phyloP scores from a whole-genome alignment of 768 basidiomycete species.

The Trametes villosa region DNA sequence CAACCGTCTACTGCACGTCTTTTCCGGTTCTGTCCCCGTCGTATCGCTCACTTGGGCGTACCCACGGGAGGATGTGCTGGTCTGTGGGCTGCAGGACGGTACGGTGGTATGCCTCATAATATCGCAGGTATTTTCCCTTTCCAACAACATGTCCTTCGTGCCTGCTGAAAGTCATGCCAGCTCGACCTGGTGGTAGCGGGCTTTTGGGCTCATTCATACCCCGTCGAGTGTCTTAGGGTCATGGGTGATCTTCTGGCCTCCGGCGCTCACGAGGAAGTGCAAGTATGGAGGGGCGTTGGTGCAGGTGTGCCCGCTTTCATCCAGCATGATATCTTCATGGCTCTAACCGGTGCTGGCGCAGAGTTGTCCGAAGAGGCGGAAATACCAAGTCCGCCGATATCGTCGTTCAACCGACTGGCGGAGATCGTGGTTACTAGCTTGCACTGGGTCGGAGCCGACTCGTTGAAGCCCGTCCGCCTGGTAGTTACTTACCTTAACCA shows the following conservation, averaged over 20 bases:
- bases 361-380: neutral
- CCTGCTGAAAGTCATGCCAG: neutral
- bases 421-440: constrained; percentile 6
- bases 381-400: neutral
- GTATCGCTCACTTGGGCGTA: neutral
- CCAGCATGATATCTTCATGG: neutral
- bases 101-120: neutral
- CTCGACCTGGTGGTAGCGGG: neutral
- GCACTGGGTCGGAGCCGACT: neutral
- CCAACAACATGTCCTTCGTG: neutral
- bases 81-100: constrained; percentile 16
- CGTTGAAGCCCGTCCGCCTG: neutral
- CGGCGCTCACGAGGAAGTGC: constrained; percentile 6
- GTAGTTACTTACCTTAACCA: constrained; percentile 15
- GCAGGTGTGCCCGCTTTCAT: neutral
- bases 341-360: neutral
- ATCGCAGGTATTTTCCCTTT: neutral
- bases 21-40: neutral
- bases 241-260: neutral
- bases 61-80: neutral
- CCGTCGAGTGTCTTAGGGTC: constrained; percentile 1
- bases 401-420: neutral
- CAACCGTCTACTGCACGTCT: neutral
- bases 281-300: neutral
- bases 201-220: constrained; percentile 7